phyloP scores from a whole-genome alignment of 2,329 filamentous ascomycete species.

The Ophiostoma pallidulum region DNA sequence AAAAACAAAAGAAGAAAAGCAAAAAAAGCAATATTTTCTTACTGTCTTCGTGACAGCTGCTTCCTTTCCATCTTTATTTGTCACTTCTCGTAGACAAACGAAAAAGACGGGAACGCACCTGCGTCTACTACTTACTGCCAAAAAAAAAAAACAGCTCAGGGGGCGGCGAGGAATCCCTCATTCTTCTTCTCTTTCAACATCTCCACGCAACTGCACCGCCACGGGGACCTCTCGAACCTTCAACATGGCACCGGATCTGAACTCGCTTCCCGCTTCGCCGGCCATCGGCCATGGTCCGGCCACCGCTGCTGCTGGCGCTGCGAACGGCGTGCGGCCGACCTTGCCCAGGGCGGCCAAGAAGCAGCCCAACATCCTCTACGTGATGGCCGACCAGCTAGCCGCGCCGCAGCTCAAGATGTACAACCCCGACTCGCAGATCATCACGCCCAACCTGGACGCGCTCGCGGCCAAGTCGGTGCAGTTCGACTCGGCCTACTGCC shows the following conservation, averaged over 20 bases:
- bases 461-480: slow-evolving; percentile 75
- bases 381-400: slow-evolving; percentile 94
- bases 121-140: slow-evolving; percentile 5
- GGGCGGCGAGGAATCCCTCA: too few species aligned
- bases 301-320: too few species aligned
- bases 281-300: slow-evolving; percentile 15
- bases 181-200: too few species aligned
- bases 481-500: slow-evolving; percentile 91
- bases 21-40: slow-evolving; percentile 7
- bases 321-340: background rate
- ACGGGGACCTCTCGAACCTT: background rate
- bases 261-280: slow-evolving; percentile 55
- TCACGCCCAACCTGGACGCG: slow-evolving; percentile 80
- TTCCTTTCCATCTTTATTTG: slow-evolving; percentile 1
- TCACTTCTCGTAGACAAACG: slow-evolving; percentile 7
- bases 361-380: slow-evolving; percentile 73
- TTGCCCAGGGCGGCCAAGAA: slow-evolving; percentile 21
- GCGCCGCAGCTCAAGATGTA: slow-evolving; percentile 88
- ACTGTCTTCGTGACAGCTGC: slow-evolving; percentile 15
- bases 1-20: too few species aligned
- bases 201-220: too few species aligned
- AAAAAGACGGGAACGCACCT: background rate
- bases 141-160: too few species aligned
- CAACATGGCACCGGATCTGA: slow-evolving; percentile 62
- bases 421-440: slow-evolving; percentile 79